A percentile compares a stretch with the other conserved stretches of the same genome.
Conservation (phyloP, 345 rosid species). For the Luvunga scandens region DNA sequence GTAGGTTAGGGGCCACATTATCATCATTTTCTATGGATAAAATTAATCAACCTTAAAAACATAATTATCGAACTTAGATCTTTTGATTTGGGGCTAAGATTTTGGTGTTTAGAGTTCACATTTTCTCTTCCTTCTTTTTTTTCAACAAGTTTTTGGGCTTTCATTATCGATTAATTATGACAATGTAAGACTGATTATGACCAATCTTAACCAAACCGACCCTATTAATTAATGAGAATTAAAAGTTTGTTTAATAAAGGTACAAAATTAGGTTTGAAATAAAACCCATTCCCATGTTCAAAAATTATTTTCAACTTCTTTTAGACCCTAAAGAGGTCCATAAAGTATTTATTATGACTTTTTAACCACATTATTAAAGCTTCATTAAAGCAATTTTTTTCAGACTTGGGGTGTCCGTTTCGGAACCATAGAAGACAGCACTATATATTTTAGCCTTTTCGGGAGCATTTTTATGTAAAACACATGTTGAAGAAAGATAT, state of each 20-base stretch:
- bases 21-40: slow-evolving; percentile 17
- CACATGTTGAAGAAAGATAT: too few species aligned
- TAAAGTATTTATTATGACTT: neutral
- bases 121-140: too few species aligned
- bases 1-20: neutral
- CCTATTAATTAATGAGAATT: neutral
- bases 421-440: too few species aligned
- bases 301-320: neutral
- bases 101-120: neutral
- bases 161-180: slow-evolving; percentile 10
- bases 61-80: neutral
- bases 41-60: neutral
- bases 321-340: neutral
- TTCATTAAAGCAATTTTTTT: neutral
- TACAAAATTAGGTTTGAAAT: neutral
- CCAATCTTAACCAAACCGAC: neutral
- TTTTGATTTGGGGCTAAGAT: slow-evolving; percentile 1
- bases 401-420: too few species aligned
- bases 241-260: neutral
- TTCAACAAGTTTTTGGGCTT: neutral
- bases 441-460: too few species aligned
- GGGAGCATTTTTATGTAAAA: too few species aligned
- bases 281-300: neutral
- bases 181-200: neutral
- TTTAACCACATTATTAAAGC: neutral